These are phyloP conservation scores for Ophiostoma sp. DNA, from an alignment of 2,329 filamentous ascomycete genomes.

Conservation along the genomic window DNA sequence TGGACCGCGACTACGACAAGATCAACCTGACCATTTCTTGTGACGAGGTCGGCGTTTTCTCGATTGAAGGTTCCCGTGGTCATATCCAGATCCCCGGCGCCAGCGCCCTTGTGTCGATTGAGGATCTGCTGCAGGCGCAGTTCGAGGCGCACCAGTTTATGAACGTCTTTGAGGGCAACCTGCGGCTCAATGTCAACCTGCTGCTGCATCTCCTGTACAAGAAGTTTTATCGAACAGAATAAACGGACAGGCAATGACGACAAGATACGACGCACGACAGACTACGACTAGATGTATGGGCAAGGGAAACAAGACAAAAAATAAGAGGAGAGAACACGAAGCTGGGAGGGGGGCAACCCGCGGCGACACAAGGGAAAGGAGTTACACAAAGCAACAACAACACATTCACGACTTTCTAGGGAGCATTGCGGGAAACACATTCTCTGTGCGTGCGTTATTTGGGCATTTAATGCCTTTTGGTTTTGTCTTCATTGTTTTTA, in stretches of 20 bases:
- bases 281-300: not conserved
- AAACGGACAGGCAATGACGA: not conserved
- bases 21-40: constrained; percentile 93
- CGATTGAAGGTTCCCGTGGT: constrained; percentile 84
- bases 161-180: constrained; percentile 81
- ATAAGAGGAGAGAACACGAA: not conserved
- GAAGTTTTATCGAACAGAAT: constrained; percentile 88
- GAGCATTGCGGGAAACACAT: not conserved
- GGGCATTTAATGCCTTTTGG: not conserved
- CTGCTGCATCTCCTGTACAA: constrained; percentile 96
- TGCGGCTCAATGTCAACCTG: constrained; percentile 93
- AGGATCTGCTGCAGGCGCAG: constrained; percentile 92
- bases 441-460: constrained; percentile 4
- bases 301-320: not conserved
- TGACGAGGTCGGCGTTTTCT: constrained; percentile 92
- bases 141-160: constrained; percentile 97
- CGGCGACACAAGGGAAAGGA: not conserved
- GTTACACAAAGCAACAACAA: not conserved
- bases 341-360: not conserved
- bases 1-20: constrained; percentile 81
- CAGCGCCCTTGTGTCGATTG: constrained; percentile 82
- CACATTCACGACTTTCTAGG: not conserved
- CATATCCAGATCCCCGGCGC: constrained; percentile 96
- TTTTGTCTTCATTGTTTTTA: not conserved
- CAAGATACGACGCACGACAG: constrained; percentile 8